Conservation (phyloP, 441 rosid genomes). For the Mallotus japonicus region DNA sequence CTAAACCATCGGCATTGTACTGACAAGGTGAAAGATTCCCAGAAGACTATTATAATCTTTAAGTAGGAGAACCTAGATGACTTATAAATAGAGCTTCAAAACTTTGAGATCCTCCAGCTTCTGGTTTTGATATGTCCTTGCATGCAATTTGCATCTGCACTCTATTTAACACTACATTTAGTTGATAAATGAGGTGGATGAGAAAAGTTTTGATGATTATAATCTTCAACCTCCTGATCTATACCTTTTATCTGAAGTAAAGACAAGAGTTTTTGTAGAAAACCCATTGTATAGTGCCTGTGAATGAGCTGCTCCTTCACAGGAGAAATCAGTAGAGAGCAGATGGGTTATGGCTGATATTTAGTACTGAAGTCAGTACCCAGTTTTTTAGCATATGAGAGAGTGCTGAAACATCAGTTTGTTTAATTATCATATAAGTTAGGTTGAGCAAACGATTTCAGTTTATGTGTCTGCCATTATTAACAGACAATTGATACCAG, state of each 20-base stretch:
- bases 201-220: conserved; percentile 24
- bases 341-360: no score
- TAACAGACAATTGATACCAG: no score
- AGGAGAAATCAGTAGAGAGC: no score
- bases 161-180: conserved; percentile 8
- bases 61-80: conserved; percentile 29
- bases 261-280: background rate
- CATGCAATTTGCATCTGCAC: conserved; percentile 9
- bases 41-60: conserved; percentile 14
- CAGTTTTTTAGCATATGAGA: no score
- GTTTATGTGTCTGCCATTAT: no score
- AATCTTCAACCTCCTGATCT: conserved; percentile 14
- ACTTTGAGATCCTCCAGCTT: conserved; percentile 22
- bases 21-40: conserved; percentile 20
- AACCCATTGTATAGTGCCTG: background rate
- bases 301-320: no score
- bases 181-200: conserved; percentile 14
- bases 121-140: conserved; percentile 13
- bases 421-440: no score
- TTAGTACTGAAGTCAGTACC: no score
- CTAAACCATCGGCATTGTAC: conserved; percentile 26
- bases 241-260: conserved; percentile 1
- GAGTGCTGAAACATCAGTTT: no score
- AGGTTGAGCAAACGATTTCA: no score
- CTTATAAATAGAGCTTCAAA: conserved; percentile 23